Evolutionary conservation across 2,329 filamentous ascomycete species (phyloP).

Genomic region (Botrytis sinoallii): DNA sequence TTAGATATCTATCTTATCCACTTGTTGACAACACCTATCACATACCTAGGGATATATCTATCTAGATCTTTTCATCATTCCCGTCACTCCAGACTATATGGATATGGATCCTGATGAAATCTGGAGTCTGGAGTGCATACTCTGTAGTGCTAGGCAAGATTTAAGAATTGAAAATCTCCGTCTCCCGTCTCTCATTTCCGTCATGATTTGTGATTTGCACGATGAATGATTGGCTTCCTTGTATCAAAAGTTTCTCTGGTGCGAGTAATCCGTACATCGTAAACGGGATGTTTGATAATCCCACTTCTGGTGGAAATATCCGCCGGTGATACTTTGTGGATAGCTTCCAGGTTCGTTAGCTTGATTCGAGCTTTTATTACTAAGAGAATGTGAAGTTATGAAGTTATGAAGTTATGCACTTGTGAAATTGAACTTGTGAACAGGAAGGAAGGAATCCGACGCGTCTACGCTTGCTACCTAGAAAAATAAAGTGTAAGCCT

Average conservation of each 20-base stretch:
- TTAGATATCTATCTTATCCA: neutral
- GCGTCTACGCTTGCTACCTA: constrained; percentile 14
- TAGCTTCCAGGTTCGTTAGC: neutral
- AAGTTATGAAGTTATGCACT: too few species aligned
- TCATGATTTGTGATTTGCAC: neutral
- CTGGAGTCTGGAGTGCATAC: neutral
- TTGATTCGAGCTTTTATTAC: neutral
- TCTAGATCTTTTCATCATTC: neutral
- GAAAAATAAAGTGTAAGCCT: neutral
- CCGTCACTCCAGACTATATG: neutral
- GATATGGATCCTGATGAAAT: neutral
- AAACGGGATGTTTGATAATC: neutral
- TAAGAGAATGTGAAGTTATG: neutral
- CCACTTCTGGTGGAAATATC: neutral
- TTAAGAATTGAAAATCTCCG: neutral
- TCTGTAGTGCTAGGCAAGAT: neutral
- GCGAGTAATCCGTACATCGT: neutral
- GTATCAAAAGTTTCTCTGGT: neutral
- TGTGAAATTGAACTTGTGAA: too few species aligned
- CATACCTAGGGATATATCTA: neutral
- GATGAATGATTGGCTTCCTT: neutral
- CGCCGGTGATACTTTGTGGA: neutral
- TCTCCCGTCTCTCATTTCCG: neutral
- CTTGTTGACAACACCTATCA: neutral
- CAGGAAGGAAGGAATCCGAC: neutral